phyloP scores from a whole-genome alignment of 2,329 filamentous ascomycete genomes.

The Lachnellula arida region DNA sequence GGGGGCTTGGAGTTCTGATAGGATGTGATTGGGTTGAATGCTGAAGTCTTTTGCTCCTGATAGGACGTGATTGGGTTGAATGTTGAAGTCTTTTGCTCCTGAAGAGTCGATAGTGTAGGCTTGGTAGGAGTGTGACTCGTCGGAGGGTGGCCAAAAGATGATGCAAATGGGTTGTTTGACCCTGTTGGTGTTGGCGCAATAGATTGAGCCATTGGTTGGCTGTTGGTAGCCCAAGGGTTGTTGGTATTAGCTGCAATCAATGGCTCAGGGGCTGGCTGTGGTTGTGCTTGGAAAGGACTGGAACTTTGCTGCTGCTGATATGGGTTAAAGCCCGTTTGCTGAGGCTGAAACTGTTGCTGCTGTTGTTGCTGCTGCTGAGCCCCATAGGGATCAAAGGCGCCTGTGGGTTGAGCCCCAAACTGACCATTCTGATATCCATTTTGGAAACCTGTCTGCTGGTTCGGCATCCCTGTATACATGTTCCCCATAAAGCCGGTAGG shows the following conservation, averaged over 20 bases:
- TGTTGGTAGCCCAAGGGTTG: constrained; percentile 81
- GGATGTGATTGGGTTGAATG: too few species aligned
- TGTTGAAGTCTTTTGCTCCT: constrained; percentile 75
- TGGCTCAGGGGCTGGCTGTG: constrained; percentile 51
- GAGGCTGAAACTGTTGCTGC: constrained; percentile 30
- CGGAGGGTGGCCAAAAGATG: constrained; percentile 60
- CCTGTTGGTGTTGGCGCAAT: constrained; percentile 83
- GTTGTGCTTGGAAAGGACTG: constrained; percentile 39
- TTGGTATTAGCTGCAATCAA: constrained; percentile 75
- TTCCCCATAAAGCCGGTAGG: constrained; percentile 67
- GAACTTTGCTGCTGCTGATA: constrained; percentile 38
- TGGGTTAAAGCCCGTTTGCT: constrained; percentile 51
- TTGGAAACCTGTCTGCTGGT: constrained; percentile 58
- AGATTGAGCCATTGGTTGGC: constrained; percentile 52
- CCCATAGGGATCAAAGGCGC: constrained; percentile 62
- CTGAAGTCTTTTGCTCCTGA: too few species aligned
- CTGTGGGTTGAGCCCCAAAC: constrained; percentile 63
- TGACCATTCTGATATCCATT: constrained; percentile 63
- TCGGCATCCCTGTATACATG: constrained; percentile 48
- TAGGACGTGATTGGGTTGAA: constrained; percentile 54
- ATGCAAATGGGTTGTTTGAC: constrained; percentile 95
- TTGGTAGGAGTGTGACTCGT: constrained; percentile 51
- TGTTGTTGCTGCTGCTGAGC: constrained; percentile 43
- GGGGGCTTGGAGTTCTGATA: constrained; percentile 32
- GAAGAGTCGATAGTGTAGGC: constrained; percentile 68